Percentiles rank a stretch among this genome's conserved stretches.
Conservation (phyloP, 2,329 filamentous ascomycete species). For the Xylariales sp. region DNA sequence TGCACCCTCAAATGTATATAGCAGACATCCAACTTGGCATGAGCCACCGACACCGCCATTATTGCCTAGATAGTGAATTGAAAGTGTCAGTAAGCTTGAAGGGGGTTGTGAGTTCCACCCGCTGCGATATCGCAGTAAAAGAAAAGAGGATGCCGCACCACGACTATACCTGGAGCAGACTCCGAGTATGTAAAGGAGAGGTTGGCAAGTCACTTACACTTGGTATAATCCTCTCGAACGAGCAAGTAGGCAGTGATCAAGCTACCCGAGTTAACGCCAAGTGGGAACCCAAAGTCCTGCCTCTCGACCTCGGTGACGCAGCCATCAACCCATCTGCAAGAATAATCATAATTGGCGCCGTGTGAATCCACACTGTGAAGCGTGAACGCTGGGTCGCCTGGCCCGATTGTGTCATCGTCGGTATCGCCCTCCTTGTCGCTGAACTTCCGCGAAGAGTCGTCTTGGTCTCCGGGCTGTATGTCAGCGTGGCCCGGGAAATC, state of each 20-base stretch:
- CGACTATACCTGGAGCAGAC: too few species aligned
- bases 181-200: too few species aligned
- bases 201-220: conserved; percentile 34
- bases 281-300: conserved; percentile 39
- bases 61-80: conserved; percentile 14
- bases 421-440: conserved; percentile 9
- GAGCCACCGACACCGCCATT: conserved; percentile 35
- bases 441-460: conserved; percentile 22
- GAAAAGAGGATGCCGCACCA: too few species aligned
- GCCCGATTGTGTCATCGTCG: conserved; percentile 10
- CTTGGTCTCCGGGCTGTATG: conserved; percentile 25
- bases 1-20: conserved; percentile 28
- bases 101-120: too few species aligned
- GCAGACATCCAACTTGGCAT: conserved; percentile 27
- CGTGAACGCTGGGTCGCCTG: not conserved
- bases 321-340: conserved; percentile 35
- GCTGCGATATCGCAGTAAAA: too few species aligned
- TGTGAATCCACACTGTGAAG: conserved; percentile 25
- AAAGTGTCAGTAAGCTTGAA: too few species aligned
- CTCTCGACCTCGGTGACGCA: conserved; percentile 36
- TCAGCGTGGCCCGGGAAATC: conserved; percentile 40
- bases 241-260: conserved; percentile 40
- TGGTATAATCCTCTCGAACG: conserved; percentile 41
- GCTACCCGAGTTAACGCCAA: conserved; percentile 27
- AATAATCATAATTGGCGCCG: conserved; percentile 40